Base-by-base conservation (phyloP, 768 basidiomycete genomes). In the Tubosaeta sp. region DNA sequence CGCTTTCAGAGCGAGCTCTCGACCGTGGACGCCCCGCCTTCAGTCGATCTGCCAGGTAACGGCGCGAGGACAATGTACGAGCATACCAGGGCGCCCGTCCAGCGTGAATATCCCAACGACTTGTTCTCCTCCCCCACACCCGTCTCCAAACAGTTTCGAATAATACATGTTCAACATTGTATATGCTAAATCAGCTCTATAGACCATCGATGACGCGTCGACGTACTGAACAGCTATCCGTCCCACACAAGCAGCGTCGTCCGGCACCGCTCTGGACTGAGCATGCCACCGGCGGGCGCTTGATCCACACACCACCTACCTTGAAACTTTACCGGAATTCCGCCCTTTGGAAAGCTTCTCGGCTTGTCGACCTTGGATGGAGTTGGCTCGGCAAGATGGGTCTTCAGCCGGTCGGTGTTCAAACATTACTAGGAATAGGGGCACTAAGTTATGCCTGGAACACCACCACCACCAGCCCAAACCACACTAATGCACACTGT, bases 91-190 rank as follows among this genome's bases (percentile, higher is more conserved):
- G 65, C 84, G 89, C 39, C 91, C 89, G 13, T 87, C 91, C 7
- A 92, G 54, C 1, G 91, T 87, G 58, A 90, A 94, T 30, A 90
- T 58, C 80, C 76, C 14, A 85, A 64, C 1, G 77, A 73, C 60
- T 80, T 79, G 1, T 62, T 56, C 13, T 51, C 51, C 6, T 55
- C 52, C n/a, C 48, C 52, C 3, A 62, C 52, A 2, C 54, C 53
- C 24, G 79, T 78, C 70, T 95, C 93, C 32, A 95, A 70, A 11
- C n/a, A 94, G 72, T 61, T 90, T 94, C 0, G 93, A 93, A 18
- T 94, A 76, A 63, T 82, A 95, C 24, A 93, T 90, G 62, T 94
- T 95, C 69, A 95, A 94, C 84, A 95, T 92, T 2, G 90, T 93
- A 60, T 84, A 92, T 0, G 82, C 87, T 89, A 27, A 27, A 2